Evolutionary conservation across 2,329 filamentous ascomycete genomes (phyloP).

Genomic region (Colletotrichum lindemuthianum): DNA sequence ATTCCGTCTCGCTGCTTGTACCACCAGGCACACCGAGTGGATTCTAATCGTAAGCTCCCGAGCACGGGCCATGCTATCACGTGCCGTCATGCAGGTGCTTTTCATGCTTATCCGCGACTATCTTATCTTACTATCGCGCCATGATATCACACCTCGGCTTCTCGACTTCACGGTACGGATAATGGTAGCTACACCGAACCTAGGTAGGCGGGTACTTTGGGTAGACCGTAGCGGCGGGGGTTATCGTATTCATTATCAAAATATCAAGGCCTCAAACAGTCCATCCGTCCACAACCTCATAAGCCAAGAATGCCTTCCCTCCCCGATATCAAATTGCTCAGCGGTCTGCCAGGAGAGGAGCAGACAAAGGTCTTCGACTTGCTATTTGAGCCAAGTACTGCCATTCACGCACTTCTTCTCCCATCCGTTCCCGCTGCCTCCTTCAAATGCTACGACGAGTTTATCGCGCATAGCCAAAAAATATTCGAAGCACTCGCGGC

Average conservation of each 20-base stretch:
- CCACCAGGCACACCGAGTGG: slow-evolving; percentile 8
- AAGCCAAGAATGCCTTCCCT: slow-evolving; percentile 49
- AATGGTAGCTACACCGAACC: too few species aligned
- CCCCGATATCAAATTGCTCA: slow-evolving; percentile 67
- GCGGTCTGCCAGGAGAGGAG: slow-evolving; percentile 62
- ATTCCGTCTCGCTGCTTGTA: slow-evolving; percentile 33
- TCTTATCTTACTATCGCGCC: slow-evolving; percentile 19
- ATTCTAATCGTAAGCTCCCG: slow-evolving; percentile 4
- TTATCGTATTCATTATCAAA: too few species aligned
- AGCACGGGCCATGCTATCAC: slow-evolving; percentile 33
- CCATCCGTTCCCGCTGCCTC: slow-evolving; percentile 67
- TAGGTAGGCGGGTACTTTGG: too few species aligned
- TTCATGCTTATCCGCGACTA: neutral
- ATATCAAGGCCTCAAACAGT: too few species aligned
- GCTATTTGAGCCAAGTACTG: slow-evolving; percentile 84
- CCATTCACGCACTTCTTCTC: slow-evolving; percentile 77
- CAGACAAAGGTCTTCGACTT: slow-evolving; percentile 74
- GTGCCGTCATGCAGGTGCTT: neutral
- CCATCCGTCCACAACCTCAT: too few species aligned
- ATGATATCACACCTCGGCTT: slow-evolving; percentile 21
- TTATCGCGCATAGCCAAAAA: slow-evolving; percentile 74
- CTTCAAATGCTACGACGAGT: slow-evolving; percentile 74
- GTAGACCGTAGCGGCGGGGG: too few species aligned
- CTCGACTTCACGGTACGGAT: neutral
- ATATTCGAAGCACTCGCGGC: slow-evolving; percentile 70